A percentile compares a stretch with the other conserved stretches of the same genome.
Evolutionary conservation across 1,284 basidiomycete species (phyloP).

Genomic region (Microbotryum violaceum): DNA sequence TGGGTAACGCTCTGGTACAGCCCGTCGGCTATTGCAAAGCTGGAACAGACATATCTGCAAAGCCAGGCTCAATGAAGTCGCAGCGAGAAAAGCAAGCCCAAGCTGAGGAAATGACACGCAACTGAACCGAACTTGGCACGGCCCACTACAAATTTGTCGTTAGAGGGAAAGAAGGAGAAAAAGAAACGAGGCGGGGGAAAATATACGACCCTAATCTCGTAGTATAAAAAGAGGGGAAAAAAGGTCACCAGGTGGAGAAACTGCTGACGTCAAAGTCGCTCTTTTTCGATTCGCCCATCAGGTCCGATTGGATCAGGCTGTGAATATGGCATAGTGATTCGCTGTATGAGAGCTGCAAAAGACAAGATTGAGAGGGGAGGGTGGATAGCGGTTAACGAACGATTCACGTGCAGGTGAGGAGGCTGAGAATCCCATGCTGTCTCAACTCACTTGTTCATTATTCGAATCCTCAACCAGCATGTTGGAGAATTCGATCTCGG

Average conservation of each 20-base stretch:
- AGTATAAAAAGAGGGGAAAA: too few relatives aligned
- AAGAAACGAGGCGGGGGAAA: too few relatives aligned
- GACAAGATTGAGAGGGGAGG: not conserved
- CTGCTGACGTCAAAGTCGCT: conserved; percentile 14
- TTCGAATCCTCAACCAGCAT: conserved; percentile 96
- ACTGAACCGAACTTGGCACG: too few relatives aligned
- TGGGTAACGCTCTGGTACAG: too few relatives aligned
- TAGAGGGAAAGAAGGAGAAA: too few relatives aligned
- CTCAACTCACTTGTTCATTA: conserved; percentile 83
- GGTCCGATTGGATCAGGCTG: conserved; percentile 30
- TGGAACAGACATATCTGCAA: too few relatives aligned
- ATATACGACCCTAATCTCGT: too few relatives aligned
- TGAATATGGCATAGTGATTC: conserved; percentile 31
- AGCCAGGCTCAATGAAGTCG: too few relatives aligned
- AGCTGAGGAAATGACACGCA: too few relatives aligned
- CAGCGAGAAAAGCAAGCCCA: too few relatives aligned
- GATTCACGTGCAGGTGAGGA: not conserved
- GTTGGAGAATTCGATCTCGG: conserved; percentile 93
- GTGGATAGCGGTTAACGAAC: not conserved
- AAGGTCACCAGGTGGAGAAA: conserved; percentile 20
- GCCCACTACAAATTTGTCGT: too few relatives aligned
- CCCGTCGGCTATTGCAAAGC: too few relatives aligned
- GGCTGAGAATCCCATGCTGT: conserved; percentile 49
- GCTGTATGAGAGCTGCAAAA: not conserved
- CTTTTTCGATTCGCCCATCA: conserved; percentile 31